A percentile compares a stretch with the other conserved stretches of the same genome.
phyloP scores from a whole-genome alignment of 768 basidiomycete species.

The Cystofilobasidium bisporidii region DNA sequence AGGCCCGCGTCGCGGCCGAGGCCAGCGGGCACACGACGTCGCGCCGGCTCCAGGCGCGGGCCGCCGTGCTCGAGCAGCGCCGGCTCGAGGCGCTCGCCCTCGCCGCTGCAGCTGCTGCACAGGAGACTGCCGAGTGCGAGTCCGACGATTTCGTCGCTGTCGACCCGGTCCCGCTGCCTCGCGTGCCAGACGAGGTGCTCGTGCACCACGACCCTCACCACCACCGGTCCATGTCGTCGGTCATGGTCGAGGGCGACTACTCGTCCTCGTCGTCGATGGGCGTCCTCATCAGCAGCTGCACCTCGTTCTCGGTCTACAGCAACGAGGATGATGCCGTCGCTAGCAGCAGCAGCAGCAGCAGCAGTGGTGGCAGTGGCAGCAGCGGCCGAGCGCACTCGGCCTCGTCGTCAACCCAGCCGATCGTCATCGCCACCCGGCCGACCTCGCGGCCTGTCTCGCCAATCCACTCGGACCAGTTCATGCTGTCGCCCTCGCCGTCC shows the following conservation, averaged over 20 bases:
- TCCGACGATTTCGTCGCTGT: not conserved
- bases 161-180: not conserved
- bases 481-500: not conserved
- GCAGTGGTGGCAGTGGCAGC: not conserved
- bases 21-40: slow-evolving; percentile 11
- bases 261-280: not conserved
- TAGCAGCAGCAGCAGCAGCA: not conserved
- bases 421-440: not conserved
- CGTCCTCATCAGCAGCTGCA: not conserved
- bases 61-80: slow-evolving; percentile 4
- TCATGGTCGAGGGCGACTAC: not conserved
- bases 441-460: not conserved
- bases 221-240: not conserved
- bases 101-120: not conserved
- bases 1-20: slow-evolving; percentile 17
- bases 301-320: slow-evolving; percentile 1
- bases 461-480: slow-evolving; percentile 3
- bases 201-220: too few relatives aligned
- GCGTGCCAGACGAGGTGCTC: too few relatives aligned
- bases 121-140: not conserved
- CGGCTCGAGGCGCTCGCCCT: not conserved
- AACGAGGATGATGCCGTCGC: too few relatives aligned
- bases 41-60: not conserved
- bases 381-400: not conserved
- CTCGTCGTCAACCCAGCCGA: too few relatives aligned